A percentile compares a stretch with the other conserved stretches of the same genome.
Evolutionary conservation across 2,329 filamentous ascomycete species (phyloP).

Genomic region (Cytospora piceicola): DNA sequence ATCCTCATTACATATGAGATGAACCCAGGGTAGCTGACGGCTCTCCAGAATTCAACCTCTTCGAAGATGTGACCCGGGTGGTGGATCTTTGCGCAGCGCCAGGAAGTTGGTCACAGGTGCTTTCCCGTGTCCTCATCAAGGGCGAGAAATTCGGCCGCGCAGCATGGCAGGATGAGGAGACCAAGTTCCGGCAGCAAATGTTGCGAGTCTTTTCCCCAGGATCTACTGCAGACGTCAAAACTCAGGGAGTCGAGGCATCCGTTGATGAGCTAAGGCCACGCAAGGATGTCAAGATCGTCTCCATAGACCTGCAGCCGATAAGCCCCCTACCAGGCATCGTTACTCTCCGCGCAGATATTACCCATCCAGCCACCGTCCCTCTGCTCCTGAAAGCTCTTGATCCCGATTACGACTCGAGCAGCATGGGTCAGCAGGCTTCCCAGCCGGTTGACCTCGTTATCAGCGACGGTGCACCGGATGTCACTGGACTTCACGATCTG

Average conservation of each 20-base stretch:
- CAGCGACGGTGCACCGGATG: constrained; percentile 93
- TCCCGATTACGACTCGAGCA: constrained; percentile 61
- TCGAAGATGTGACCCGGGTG: constrained; percentile 85
- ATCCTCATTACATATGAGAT: not conserved
- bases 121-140: constrained; percentile 91
- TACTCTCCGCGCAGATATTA: constrained; percentile 93
- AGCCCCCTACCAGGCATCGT: constrained; percentile 90
- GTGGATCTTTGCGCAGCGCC: constrained; percentile 96
- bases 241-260: constrained; percentile 32
- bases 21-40: not conserved
- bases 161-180: constrained; percentile 85
- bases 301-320: constrained; percentile 96
- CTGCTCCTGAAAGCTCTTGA: constrained; percentile 85
- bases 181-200: constrained; percentile 65
- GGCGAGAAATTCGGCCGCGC: constrained; percentile 86
- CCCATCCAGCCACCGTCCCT: constrained; percentile 92
- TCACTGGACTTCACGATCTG: constrained; percentile 93
- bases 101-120: constrained; percentile 95
- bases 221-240: constrained; percentile 20
- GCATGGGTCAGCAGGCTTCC: constrained; percentile 57
- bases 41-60: constrained; percentile 83
- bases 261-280: constrained; percentile 49
- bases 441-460: constrained; percentile 91
- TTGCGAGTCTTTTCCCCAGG: constrained; percentile 53
- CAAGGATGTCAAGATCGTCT: constrained; percentile 86